A percentile compares a stretch with the other conserved stretches of the same genome.
Evolutionary conservation across 768 basidiomycete species (phyloP).

Genomic region (Panaeolus papilionaceus): DNA sequence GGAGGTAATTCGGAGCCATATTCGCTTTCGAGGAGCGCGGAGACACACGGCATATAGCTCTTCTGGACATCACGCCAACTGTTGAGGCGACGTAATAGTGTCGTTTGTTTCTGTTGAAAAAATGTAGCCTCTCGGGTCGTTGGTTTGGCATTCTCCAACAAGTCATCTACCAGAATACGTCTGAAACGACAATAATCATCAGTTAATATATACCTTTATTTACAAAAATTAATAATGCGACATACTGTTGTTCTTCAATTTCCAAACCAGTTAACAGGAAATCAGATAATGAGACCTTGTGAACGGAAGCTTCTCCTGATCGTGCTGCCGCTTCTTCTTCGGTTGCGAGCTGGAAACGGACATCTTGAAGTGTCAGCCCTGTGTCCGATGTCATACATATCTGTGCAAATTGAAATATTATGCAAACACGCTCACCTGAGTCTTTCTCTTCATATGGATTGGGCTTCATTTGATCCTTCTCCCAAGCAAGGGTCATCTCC

Average conservation of each 20-base stretch:
- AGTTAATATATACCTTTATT: too few relatives aligned
- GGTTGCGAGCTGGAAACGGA: neutral
- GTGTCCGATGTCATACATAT: too few relatives aligned
- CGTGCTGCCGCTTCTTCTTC: neutral
- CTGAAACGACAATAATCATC: too few relatives aligned
- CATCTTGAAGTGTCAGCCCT: neutral
- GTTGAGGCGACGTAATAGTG: neutral
- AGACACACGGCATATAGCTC: neutral
- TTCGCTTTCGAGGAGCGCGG: neutral
- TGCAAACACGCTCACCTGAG: neutral
- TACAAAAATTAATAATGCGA: too few relatives aligned
- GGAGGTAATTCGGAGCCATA: neutral
- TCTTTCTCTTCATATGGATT: neutral
- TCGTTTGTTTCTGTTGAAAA: neutral
- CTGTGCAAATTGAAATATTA: too few relatives aligned
- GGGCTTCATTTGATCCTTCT: neutral
- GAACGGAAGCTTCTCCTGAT: neutral
- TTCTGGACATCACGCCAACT: neutral
- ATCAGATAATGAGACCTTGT: neutral
- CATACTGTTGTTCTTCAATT: neutral
- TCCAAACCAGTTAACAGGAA: neutral
- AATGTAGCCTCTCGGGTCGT: too few relatives aligned
- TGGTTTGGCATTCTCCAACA: too few relatives aligned
- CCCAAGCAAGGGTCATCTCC: neutral
- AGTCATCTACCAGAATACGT: too few relatives aligned